Evolutionary conservation across 1,139 yeast genomes (phyloP).

Genomic region (Arxiozyma telluris): DNA sequence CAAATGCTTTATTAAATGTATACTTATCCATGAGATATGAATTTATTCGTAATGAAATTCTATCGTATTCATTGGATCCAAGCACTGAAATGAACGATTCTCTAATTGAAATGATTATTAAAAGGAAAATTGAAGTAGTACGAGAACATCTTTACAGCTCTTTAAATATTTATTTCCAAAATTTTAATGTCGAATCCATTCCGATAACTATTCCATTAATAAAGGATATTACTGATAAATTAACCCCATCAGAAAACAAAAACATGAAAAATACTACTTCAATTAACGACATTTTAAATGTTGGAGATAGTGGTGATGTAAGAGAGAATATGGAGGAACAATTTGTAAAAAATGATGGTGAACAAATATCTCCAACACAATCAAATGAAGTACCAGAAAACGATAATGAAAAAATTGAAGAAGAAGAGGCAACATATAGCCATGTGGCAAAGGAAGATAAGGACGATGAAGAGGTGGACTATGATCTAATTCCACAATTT

Average conservation of each 20-base stretch:
- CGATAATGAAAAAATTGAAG: neutral
- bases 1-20: conserved; percentile 34
- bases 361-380: neutral
- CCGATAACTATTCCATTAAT: conserved; percentile 15
- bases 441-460: neutral
- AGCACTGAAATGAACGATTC: conserved; percentile 9
- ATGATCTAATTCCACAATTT: neutral
- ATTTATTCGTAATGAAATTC: conserved; percentile 52
- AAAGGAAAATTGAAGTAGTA: conserved; percentile 70
- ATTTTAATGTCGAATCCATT: conserved; percentile 10
- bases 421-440: neutral
- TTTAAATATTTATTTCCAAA: conserved; percentile 19
- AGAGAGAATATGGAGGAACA: neutral
- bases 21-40: conserved; percentile 48
- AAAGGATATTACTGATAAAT: neutral
- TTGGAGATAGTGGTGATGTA: neutral
- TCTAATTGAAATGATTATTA: conserved; percentile 56
- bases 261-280: neutral
- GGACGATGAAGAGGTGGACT: neutral
- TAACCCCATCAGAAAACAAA: neutral
- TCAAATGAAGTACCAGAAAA: neutral
- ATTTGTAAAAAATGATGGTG: neutral
- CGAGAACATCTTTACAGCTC: conserved; percentile 46
- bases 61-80: conserved; percentile 36
- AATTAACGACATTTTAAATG: neutral